Evolutionary conservation across 805 yeast species (phyloP).

Genomic region (Middelhovenomyces tepae): DNA sequence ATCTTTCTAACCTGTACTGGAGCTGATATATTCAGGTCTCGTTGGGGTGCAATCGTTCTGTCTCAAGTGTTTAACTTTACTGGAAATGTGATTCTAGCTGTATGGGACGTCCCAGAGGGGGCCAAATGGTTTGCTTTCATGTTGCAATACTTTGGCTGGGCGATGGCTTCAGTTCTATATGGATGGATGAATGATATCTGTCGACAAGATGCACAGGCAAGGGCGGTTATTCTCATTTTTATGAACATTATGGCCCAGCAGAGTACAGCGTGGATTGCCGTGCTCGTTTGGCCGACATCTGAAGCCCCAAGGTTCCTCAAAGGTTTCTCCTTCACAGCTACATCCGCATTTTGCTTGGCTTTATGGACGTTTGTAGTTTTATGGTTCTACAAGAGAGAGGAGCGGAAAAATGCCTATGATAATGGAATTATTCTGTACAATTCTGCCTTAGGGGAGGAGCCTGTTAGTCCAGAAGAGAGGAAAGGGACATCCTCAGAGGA

Average conservation of each 20-base stretch:
- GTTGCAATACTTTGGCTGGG: constrained; percentile 49
- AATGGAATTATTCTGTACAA: constrained; percentile 44
- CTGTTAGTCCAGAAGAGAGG: constrained; percentile 9
- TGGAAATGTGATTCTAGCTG: constrained; percentile 45
- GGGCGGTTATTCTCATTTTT: constrained; percentile 41
- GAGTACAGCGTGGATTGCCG: constrained; percentile 44
- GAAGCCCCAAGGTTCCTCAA: constrained; percentile 21
- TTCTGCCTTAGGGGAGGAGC: constrained; percentile 27
- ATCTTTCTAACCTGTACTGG: constrained; percentile 17
- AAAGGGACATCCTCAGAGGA: too few species aligned
- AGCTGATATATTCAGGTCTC: constrained; percentile 43
- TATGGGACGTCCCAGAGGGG: constrained; percentile 45
- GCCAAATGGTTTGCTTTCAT: constrained; percentile 58
- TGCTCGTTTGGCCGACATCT: constrained; percentile 32
- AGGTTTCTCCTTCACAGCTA: constrained; percentile 19
- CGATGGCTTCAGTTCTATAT: constrained; percentile 50
- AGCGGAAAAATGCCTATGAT: constrained; percentile 35
- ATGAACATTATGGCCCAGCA: constrained; percentile 45
- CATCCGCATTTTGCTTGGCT: constrained; percentile 10
- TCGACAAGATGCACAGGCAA: constrained; percentile 41
- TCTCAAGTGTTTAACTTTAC: constrained; percentile 45
- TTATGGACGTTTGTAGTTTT: constrained; percentile 31
- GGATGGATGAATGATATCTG: constrained; percentile 52
- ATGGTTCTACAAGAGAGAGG: constrained; percentile 46
- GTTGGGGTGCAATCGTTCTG: constrained; percentile 46